These are phyloP conservation scores for Suillus spraguei DNA, from an alignment of 768 basidiomycete species.

Conservation along the genomic window DNA sequence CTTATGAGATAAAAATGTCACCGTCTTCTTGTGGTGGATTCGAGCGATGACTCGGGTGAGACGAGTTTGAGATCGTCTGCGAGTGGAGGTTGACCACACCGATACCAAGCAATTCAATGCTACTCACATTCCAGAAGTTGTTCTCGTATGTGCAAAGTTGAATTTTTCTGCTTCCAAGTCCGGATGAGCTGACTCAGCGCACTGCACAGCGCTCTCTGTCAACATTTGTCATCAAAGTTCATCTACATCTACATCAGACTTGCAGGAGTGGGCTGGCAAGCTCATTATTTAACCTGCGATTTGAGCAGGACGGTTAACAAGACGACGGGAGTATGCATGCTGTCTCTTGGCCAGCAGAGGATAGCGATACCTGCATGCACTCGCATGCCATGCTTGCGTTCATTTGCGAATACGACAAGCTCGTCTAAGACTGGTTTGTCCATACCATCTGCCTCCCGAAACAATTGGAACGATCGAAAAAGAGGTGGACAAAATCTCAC, in stretches of 20 bases:
- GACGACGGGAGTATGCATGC: conserved; percentile 22
- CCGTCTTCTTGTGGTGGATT: background rate
- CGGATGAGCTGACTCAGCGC: conserved; percentile 1
- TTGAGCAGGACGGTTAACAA: background rate
- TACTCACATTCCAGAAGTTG: background rate
- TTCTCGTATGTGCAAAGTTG: background rate
- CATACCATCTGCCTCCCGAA: conserved; percentile 3
- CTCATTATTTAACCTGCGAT: background rate
- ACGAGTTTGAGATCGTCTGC: background rate
- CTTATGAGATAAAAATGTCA: background rate
- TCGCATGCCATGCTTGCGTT: conserved; percentile 11
- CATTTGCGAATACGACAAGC: conserved; percentile 7
- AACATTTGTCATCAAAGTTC: background rate
- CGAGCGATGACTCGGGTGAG: background rate
- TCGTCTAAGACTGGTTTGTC: background rate
- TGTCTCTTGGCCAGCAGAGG: conserved; percentile 10
- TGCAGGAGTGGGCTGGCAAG: background rate
- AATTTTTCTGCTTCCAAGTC: background rate
- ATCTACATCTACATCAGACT: background rate
- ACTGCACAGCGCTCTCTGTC: background rate
- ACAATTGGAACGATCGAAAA: background rate
- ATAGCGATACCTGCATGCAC: conserved; percentile 9
- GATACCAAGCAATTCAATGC: background rate
- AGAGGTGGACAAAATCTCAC: conserved; percentile 63
- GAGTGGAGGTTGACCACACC: background rate